Percentiles rank a stretch among this genome's conserved stretches.
phyloP scores from a whole-genome alignment of 140 eudicot genomes.

The Eryngium alpinum region DNA sequence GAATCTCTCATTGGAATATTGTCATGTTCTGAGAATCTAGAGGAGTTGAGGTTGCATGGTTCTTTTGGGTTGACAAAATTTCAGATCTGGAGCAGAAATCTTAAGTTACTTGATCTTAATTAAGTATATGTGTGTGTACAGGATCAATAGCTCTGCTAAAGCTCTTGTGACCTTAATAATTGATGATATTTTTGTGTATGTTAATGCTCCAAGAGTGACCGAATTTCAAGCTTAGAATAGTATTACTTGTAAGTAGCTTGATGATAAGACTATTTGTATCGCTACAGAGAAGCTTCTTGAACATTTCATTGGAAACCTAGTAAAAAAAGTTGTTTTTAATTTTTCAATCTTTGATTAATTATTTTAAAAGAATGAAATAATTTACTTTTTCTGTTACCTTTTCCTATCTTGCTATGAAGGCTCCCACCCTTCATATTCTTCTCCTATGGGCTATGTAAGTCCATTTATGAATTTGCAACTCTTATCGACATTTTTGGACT shows the following conservation, averaged over 20 bases:
- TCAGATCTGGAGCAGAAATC: neutral
- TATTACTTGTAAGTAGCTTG: neutral
- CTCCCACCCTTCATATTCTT: neutral
- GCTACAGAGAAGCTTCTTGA: neutral
- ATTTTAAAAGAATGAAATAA: neutral
- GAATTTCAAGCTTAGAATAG: neutral
- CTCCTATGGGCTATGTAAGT: constrained; percentile 1
- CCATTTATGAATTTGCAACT: constrained; percentile 7
- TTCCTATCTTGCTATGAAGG: neutral
- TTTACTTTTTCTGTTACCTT: neutral
- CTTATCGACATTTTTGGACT: constrained; percentile 10
- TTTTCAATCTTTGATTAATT: neutral
- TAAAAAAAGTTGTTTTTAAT: neutral
- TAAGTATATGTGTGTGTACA: neutral
- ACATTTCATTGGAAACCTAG: constrained; percentile 11
- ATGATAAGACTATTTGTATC: neutral
- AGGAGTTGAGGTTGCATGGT: constrained; percentile 1
- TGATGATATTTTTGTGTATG: neutral
- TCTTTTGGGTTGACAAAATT: neutral
- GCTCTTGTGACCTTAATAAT: constrained; percentile 1
- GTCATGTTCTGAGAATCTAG: neutral
- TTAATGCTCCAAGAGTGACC: constrained; percentile 6
- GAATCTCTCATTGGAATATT: neutral
- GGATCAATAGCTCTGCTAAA: constrained; percentile 12
- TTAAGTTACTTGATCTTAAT: constrained; percentile 2